Conservation (phyloP, 208 protist genomes). For the Crithidia fasciculata region DNA sequence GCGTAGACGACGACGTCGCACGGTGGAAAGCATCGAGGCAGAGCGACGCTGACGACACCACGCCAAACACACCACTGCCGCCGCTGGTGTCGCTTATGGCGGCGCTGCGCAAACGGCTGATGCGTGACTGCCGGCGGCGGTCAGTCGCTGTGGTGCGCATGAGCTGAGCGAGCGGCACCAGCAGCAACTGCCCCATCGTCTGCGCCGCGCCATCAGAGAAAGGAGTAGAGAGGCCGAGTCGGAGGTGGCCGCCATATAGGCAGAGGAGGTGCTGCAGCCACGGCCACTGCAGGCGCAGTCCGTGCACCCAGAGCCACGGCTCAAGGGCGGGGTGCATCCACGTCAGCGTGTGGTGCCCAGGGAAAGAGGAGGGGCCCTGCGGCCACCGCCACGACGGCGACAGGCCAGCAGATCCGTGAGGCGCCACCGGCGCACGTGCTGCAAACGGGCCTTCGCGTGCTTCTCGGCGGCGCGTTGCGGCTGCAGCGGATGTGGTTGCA, state of each 20-base stretch:
- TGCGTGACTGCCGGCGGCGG: background rate
- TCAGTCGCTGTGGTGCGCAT: background rate
- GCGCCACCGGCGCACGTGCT: too few relatives aligned
- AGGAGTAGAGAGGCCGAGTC: slow-evolving; percentile 8
- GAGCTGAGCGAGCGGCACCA: slow-evolving; percentile 20
- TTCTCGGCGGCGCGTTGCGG: too few relatives aligned
- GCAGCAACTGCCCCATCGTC: slow-evolving; percentile 5
- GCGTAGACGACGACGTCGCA: background rate
- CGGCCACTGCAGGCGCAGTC: slow-evolving; percentile 34
- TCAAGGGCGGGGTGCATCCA: slow-evolving; percentile 23
- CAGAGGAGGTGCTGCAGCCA: slow-evolving; percentile 40
- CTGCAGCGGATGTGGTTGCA: too few relatives aligned
- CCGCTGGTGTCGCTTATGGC: background rate
- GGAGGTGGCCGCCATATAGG: slow-evolving; percentile 30
- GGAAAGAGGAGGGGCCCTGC: background rate
- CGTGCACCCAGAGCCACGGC: slow-evolving; percentile 27
- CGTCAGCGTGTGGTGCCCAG: background rate
- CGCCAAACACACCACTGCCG: background rate
- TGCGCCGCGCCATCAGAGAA: background rate
- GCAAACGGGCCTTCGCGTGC: too few relatives aligned
- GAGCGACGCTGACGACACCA: slow-evolving; percentile 7
- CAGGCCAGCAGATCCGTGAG: too few relatives aligned
- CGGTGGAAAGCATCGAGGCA: background rate
- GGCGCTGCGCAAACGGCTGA: background rate
- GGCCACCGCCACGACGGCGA: background rate